Base-by-base conservation (phyloP, 1,284 basidiomycete genomes). In the Erythrobasidium hasegawianum region DNA sequence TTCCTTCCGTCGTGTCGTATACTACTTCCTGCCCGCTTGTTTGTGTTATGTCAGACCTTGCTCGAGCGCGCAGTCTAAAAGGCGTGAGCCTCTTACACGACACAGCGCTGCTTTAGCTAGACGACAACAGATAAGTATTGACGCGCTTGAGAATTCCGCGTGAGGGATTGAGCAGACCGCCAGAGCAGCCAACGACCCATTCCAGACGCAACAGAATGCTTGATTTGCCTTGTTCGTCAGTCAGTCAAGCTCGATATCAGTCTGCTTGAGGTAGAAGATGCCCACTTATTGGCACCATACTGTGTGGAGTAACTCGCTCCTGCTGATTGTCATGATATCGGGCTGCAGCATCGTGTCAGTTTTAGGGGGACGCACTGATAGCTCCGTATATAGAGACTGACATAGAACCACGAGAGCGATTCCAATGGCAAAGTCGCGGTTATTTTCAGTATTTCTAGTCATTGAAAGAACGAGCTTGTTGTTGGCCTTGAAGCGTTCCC, bases 161-260 rank as follows among this genome's bases (percentile, higher is more conserved):
- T 1, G 69, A 71, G 1, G 73, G 73, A 49, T 72, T 72, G 50
- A 72, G 52, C 20, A 26, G 50, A 5, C 68, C 59, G 4, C 69
- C 64, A 41, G 70, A 68, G 7, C 45, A 59, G 26, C 67, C 69
- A 47, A 74, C 61, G 43, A 74, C 65, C 71, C 71, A 73, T 57
- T 73, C 68, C 1, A 73, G 57, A 10, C 72, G 64, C 1, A 54
- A 41, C 0, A 70, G 57, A 26, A 74, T 69, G 11, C 59, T 49
- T 1, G 59, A 57, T 66, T 74, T 74, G 24, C 60, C 27, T 65
- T n/a, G 39, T 4, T 24, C 7, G 16, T 24, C 5, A 5, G 40
- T 10, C 40, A 10, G n/a, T 41, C 40, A n/a, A 41, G 40, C 40
- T 41, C 10, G 40, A 41, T 41, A 11, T 10, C 40, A n/a, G n/a